Conservation (phyloP, 1,284 basidiomycete genomes). For the Mycena sp. region DNA sequence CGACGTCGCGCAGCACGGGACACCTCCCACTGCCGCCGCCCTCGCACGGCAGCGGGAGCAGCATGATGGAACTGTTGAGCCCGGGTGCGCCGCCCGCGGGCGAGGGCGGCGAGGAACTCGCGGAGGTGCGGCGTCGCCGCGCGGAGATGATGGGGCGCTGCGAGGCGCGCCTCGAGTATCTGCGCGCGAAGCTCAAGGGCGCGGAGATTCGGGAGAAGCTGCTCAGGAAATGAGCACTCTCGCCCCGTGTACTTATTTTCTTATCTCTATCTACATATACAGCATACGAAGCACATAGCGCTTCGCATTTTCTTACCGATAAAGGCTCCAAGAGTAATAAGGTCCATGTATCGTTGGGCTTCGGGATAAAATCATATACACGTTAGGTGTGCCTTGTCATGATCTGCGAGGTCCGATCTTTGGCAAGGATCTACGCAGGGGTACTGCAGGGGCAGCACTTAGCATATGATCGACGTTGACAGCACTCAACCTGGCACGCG, state of each 20-base stretch:
- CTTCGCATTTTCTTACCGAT: neutral
- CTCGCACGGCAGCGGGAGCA: neutral
- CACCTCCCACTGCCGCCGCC: conserved; percentile 51
- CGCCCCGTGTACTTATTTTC: neutral
- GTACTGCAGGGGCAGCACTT: too few relatives aligned
- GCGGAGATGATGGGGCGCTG: conserved; percentile 74
- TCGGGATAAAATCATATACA: too few relatives aligned
- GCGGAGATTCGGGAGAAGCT: conserved; percentile 79
- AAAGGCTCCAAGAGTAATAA: too few relatives aligned
- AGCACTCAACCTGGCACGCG: too few relatives aligned
- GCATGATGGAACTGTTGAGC: conserved; percentile 27
- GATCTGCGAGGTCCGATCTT: too few relatives aligned
- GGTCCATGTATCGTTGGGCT: too few relatives aligned
- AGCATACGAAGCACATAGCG: neutral
- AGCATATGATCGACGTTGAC: too few relatives aligned
- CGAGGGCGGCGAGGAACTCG: conserved; percentile 52
- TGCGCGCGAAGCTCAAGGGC: conserved; percentile 75
- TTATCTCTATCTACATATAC: neutral
- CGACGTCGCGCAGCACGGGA: conserved; percentile 45
- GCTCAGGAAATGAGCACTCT: conserved; percentile 52
- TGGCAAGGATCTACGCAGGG: too few relatives aligned
- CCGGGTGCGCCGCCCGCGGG: conserved; percentile 41
- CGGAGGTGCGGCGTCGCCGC: conserved; percentile 66
- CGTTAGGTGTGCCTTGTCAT: too few relatives aligned
- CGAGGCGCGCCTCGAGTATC: conserved; percentile 73